phyloP scores from a whole-genome alignment of 371 early-diverging fungal genomes.

The Syncephalastrum monosporum region DNA sequence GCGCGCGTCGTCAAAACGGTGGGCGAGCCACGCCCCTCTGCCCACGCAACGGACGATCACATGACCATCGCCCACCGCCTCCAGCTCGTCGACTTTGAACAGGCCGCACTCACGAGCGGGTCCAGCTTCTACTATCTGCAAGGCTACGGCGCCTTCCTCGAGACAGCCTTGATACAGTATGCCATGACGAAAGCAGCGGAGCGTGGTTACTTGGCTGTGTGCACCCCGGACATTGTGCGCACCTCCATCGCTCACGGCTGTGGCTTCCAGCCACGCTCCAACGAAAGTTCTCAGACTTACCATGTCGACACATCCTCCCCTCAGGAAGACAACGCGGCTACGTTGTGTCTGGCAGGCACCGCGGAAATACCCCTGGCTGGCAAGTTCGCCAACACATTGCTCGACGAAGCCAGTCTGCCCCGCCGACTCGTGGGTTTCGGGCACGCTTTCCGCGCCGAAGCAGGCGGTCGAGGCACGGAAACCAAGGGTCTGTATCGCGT shows the following conservation, averaged over 20 bases:
- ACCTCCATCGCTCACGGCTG: slow-evolving; percentile 83
- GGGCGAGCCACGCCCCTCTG: slow-evolving; percentile 30
- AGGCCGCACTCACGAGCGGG: slow-evolving; percentile 85
- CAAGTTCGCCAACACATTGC: slow-evolving; percentile 65
- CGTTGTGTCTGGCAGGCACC: slow-evolving; percentile 83
- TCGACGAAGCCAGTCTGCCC: slow-evolving; percentile 65
- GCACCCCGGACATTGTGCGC: slow-evolving; percentile 86
- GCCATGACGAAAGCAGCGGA: slow-evolving; percentile 76
- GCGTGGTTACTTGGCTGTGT: slow-evolving; percentile 75
- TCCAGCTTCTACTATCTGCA: slow-evolving; percentile 86
- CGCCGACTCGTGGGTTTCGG: slow-evolving; percentile 77
- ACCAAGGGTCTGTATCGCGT: slow-evolving; percentile 90
- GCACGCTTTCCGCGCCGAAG: slow-evolving; percentile 88
- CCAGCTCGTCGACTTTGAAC: slow-evolving; percentile 81
- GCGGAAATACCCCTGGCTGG: slow-evolving; percentile 94
- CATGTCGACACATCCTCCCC: slow-evolving; percentile 58
- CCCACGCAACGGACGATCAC: slow-evolving; percentile 59
- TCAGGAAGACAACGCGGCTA: slow-evolving; percentile 31
- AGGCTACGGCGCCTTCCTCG: slow-evolving; percentile 81
- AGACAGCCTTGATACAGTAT: slow-evolving; percentile 83
- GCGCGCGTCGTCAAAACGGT: slow-evolving; percentile 53
- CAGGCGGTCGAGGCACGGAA: slow-evolving; percentile 79
- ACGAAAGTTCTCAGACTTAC: slow-evolving; percentile 84
- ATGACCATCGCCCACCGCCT: slow-evolving; percentile 59
- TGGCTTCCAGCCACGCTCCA: slow-evolving; percentile 83